A percentile compares a stretch with the other conserved stretches of the same genome.
These are phyloP conservation scores for Fennellomyces sp. DNA, from an alignment of 371 early-diverging fungal genomes.

Conservation along the genomic window DNA sequence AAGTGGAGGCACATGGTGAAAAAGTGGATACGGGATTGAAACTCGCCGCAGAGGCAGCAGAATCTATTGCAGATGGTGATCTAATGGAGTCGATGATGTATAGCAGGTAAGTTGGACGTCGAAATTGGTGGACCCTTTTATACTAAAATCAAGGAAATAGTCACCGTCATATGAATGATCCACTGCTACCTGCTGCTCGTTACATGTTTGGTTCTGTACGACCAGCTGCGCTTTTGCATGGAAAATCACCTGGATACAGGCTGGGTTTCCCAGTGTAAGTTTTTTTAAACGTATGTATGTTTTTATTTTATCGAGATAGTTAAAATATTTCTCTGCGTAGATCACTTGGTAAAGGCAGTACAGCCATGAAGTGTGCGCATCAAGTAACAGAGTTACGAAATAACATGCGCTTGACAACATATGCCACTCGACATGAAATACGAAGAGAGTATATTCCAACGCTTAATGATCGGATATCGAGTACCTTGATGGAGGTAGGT, in stretches of 20 bases:
- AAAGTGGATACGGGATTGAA: conserved; percentile 46
- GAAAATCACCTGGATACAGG: conserved; percentile 56
- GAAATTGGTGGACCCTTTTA: no score
- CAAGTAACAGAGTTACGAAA: conserved; percentile 80
- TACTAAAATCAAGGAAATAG: background rate
- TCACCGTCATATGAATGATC: background rate
- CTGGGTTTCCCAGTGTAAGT: conserved; percentile 49
- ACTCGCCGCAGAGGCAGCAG: conserved; percentile 82
- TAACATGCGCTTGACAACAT: conserved; percentile 82
- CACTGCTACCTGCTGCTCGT: background rate
- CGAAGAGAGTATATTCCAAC: conserved; percentile 84
- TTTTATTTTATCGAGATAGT: background rate
- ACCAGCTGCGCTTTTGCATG: conserved; percentile 75
- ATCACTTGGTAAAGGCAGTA: conserved; percentile 96
- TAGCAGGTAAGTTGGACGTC: conserved; percentile 48
- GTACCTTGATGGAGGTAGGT: conserved; percentile 60
- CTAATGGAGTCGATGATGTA: conserved; percentile 83
- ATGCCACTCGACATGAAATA: conserved; percentile 84
- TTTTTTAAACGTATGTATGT: background rate
- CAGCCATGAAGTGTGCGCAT: conserved; percentile 73
- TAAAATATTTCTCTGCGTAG: no score
- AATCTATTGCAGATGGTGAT: conserved; percentile 89
- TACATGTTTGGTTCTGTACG: conserved; percentile 72
- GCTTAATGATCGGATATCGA: conserved; percentile 65
- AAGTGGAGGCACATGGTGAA: conserved; percentile 19